phyloP scores from a whole-genome alignment of 495 filamentous ascomycete genomes.

The Penicillium simplicissimum region DNA sequence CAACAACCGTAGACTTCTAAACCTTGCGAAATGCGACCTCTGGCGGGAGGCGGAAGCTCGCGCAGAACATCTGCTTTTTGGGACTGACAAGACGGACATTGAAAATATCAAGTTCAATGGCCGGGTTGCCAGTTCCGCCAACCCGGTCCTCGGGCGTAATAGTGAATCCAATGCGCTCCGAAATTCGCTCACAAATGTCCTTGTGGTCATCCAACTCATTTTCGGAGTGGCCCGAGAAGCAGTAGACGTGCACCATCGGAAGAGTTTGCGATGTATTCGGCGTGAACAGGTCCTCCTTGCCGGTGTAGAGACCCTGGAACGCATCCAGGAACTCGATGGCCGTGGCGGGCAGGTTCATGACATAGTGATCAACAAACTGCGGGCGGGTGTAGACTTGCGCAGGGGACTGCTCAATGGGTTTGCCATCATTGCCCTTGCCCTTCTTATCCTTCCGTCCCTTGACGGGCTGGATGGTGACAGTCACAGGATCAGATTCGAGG shows the following conservation, averaged over 20 bases:
- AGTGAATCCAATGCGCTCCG: conserved; percentile 57
- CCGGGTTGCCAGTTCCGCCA: conserved; percentile 40
- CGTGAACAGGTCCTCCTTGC: conserved; percentile 63
- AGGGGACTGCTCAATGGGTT: conserved; percentile 32
- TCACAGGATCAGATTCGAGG: conserved; percentile 49
- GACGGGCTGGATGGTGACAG: conserved; percentile 42
- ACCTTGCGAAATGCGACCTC: conserved; percentile 71
- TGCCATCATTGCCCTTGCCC: conserved; percentile 18
- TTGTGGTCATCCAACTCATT: conserved; percentile 59
- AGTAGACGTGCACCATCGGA: conserved; percentile 89
- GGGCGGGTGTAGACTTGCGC: conserved; percentile 57
- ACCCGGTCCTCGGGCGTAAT: conserved; percentile 60
- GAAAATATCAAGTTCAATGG: conserved; percentile 63
- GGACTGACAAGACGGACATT: conserved; percentile 89
- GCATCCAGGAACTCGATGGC: conserved; percentile 83
- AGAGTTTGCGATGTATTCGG: conserved; percentile 59
- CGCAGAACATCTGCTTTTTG: conserved; percentile 95
- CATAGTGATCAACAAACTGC: conserved; percentile 77
- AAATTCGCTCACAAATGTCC: conserved; percentile 71
- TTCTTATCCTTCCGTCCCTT: conserved; percentile 26
- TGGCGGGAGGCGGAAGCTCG: conserved; percentile 78
- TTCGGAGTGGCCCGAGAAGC: conserved; percentile 76
- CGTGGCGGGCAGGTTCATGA: conserved; percentile 94
- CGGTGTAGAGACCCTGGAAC: conserved; percentile 79
- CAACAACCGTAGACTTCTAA: conserved; percentile 16